Evolutionary conservation across 2,329 filamentous ascomycete species (phyloP).

Genomic region (Calonectria henricotiae): DNA sequence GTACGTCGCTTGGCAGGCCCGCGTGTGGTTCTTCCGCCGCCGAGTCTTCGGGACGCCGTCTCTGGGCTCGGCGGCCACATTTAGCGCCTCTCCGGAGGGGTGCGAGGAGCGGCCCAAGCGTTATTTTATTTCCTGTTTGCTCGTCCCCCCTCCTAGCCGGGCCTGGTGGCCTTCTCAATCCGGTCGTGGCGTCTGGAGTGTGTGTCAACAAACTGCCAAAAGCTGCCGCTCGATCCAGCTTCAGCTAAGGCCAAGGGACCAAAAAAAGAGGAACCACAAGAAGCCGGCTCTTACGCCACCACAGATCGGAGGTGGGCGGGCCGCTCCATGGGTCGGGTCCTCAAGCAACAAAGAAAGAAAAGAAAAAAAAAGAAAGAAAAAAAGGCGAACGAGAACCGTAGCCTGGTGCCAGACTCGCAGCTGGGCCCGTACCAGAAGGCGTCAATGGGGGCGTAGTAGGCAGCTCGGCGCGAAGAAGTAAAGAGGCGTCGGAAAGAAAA

Average conservation of each 20-base stretch:
- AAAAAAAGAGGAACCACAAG: background rate
- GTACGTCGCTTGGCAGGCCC: background rate
- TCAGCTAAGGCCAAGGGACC: background rate
- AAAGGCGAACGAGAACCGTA: slow-evolving; percentile 19
- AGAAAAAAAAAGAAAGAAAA: background rate
- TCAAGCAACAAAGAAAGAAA: background rate
- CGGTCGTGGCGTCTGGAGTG: slow-evolving; percentile 14
- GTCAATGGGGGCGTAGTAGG: slow-evolving; percentile 1
- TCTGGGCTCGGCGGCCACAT: slow-evolving; percentile 11
- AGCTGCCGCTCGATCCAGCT: slow-evolving; percentile 1
- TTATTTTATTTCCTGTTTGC: background rate
- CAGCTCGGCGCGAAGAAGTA: background rate
- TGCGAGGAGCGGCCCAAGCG: slow-evolving; percentile 11
- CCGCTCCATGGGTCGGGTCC: slow-evolving; percentile 33
- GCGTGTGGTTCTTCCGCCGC: slow-evolving; percentile 10
- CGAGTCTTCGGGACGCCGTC: slow-evolving; percentile 19
- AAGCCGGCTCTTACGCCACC: slow-evolving; percentile 27
- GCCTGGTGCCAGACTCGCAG: slow-evolving; percentile 21
- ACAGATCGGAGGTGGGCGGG: slow-evolving; percentile 32
- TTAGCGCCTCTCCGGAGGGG: slow-evolving; percentile 18
- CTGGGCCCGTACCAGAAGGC: slow-evolving; percentile 22
- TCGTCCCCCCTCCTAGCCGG: background rate
- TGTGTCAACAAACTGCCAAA: slow-evolving; percentile 1
- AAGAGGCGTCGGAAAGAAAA: background rate
- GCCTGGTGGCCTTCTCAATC: slow-evolving; percentile 8